phyloP scores from a whole-genome alignment of 2,329 filamentous ascomycete genomes.

The Ophiostoma sp. region DNA sequence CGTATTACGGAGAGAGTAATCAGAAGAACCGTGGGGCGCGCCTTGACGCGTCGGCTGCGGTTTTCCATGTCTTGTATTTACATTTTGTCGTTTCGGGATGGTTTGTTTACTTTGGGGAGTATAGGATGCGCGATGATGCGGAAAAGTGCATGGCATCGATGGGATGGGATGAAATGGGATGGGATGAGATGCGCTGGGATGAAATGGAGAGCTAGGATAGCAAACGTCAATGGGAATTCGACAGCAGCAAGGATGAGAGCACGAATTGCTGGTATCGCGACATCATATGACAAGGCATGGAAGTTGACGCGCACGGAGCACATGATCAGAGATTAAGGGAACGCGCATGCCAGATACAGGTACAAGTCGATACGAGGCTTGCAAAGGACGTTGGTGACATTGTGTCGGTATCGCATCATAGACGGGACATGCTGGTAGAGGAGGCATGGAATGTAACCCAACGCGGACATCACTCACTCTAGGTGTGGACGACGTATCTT shows the following conservation, averaged over 20 bases:
- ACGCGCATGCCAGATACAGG: background rate
- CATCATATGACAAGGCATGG: background rate
- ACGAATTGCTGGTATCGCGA: background rate
- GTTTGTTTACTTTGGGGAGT: background rate
- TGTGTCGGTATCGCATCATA: too few species aligned
- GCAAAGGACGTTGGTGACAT: too few species aligned
- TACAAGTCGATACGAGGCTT: background rate
- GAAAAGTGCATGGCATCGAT: background rate
- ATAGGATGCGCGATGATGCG: background rate
- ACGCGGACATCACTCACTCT: background rate
- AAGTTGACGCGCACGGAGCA: background rate
- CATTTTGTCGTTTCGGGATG: conserved; percentile 3
- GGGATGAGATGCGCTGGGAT: background rate
- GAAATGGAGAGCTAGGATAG: too few species aligned
- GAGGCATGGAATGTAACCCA: background rate
- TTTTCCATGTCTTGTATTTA: background rate
- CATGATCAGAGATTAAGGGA: background rate
- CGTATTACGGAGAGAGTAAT: background rate
- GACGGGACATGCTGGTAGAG: too few species aligned
- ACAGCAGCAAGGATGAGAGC: too few species aligned
- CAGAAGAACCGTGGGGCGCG: background rate
- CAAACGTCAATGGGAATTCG: too few species aligned
- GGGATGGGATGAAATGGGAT: background rate
- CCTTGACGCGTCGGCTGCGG: background rate
- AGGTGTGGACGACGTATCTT: background rate